Percentiles rank a stretch among this genome's conserved stretches.
phyloP scores from a whole-genome alignment of 164 flowering plant species.

The Chloranthus sessilifolius region DNA sequence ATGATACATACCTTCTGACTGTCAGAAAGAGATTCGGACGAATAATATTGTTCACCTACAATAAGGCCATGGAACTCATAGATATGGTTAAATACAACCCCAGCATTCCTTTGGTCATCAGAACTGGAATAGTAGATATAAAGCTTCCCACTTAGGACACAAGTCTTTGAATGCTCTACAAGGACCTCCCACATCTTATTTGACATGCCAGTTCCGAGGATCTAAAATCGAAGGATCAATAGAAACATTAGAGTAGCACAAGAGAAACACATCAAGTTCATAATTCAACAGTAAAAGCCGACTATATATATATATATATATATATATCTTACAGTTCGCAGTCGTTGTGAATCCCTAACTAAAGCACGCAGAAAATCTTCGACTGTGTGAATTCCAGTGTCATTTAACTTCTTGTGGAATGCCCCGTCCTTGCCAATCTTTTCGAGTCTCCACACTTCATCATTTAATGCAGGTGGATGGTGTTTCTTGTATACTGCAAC shows the following conservation, averaged over 20 bases:
- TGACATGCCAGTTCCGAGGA: slow-evolving; percentile 99
- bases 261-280: not conserved
- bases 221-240: slow-evolving; percentile 34
- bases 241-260: not conserved
- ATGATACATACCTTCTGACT: slow-evolving; percentile 66
- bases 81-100: slow-evolving; percentile 83
- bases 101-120: slow-evolving; percentile 65
- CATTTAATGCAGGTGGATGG: slow-evolving; percentile 80
- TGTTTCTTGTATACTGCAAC: slow-evolving; percentile 88
- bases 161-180: slow-evolving; percentile 94
- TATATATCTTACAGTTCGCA: slow-evolving; percentile 60
- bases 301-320: too few species aligned
- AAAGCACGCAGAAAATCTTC: slow-evolving; percentile 80
- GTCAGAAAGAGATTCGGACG: slow-evolving; percentile 78
- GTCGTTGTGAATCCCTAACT: slow-evolving; percentile 64
- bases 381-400: slow-evolving; percentile 65
- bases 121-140: slow-evolving; percentile 44
- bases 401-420: slow-evolving; percentile 79
- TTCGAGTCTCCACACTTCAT: slow-evolving; percentile 96
- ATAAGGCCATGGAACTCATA: slow-evolving; percentile 80
- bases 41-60: slow-evolving; percentile 54
- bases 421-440: slow-evolving; percentile 97
- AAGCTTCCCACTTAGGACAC: slow-evolving; percentile 72
- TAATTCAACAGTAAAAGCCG: not conserved
- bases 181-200: slow-evolving; percentile 99